Base-by-base conservation (phyloP, 176 grass and related monocot species). In the Triticum dicoccoides region DNA sequence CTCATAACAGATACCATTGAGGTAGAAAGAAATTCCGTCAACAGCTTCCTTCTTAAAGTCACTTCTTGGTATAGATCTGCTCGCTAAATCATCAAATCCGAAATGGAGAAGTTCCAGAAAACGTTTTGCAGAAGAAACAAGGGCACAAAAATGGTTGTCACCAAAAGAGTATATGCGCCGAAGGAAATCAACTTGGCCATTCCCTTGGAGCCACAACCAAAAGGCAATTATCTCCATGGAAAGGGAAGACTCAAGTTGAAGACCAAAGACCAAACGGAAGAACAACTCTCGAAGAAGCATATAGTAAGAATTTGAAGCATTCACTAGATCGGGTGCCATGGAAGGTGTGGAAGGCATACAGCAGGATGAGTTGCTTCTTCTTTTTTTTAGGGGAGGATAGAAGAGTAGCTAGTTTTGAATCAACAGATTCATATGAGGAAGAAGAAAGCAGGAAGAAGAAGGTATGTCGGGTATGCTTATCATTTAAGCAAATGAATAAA, bases 151-250 rank as follows among this genome's bases (percentile, higher is more conserved):
- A 25, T 51, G 54, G 23, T 64, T 5, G 21, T 87, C 23, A 21
- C 68, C 59, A 21, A 73, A 18, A 0, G 38, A 17, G 9, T 73
- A 13, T 73, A 80, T 9, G 27, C 56, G 13, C 20, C 29, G 12
- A 27, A 87, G 77, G 67, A 73, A 87, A 63, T 38, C 38, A 27
- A 5, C 37, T 35, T 73, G 77, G 3, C 67, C 85, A 13, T 80
- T 87, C 21, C 52, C 52, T 78, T 95, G 82, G 15, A 90, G 24
- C 93, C 90, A 95, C 77, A 92, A 8, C 88, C 93, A 95, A 29
- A 88, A 95, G 17, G 93, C 83, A 5, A 95, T 77, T 23, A 95
- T 86, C 80, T 90, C 73, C 85, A 95, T 88, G 1, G 90, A 81
- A 47, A 77, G 29, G 67, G 82, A 52, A 5, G 87, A 56, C 20